These are phyloP conservation scores for Pyricularia sp. DNA, from an alignment of 2,329 filamentous ascomycete species.

Conservation along the genomic window DNA sequence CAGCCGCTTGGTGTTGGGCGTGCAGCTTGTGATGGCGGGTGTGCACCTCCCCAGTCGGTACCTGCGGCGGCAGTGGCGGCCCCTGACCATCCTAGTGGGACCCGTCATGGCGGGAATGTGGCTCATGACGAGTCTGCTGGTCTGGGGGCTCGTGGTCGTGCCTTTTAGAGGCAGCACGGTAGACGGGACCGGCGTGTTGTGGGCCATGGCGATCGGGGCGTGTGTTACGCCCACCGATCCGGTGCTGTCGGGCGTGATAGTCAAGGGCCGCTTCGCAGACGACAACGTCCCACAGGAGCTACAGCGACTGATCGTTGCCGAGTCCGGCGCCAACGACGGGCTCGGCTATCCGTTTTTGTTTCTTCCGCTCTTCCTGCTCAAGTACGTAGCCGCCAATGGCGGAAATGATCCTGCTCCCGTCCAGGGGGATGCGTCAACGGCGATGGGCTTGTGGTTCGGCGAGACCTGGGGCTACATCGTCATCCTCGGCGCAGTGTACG, in stretches of 20 bases:
- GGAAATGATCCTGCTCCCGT: conserved; percentile 45
- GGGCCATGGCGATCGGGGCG: conserved; percentile 70
- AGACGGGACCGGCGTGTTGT: conserved; percentile 56
- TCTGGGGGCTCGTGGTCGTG: conserved; percentile 58
- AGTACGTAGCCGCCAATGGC: conserved; percentile 51
- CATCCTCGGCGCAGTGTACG: conserved; percentile 68
- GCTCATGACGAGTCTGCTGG: conserved; percentile 66
- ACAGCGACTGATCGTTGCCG: conserved; percentile 71
- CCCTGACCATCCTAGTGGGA: conserved; percentile 64
- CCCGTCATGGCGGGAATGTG: conserved; percentile 85
- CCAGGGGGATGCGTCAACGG: conserved; percentile 50
- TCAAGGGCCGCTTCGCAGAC: conserved; percentile 89
- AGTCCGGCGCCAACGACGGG: conserved; percentile 85
- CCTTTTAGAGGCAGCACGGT: conserved; percentile 27
- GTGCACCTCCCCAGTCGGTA: conserved; percentile 82
- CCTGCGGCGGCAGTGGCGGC: conserved; percentile 67
- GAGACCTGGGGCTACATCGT: conserved; percentile 83
- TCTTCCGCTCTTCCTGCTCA: conserved; percentile 73
- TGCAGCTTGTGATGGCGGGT: conserved; percentile 82
- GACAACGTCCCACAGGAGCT: conserved; percentile 76
- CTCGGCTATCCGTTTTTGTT: conserved; percentile 85
- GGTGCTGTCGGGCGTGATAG: conserved; percentile 77
- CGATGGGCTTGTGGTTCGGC: conserved; percentile 73
- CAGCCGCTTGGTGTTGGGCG: conserved; percentile 75
- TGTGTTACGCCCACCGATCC: conserved; percentile 93